phyloP scores from a whole-genome alignment of 2,329 filamentous ascomycete genomes.

The Penicillium sp. region DNA sequence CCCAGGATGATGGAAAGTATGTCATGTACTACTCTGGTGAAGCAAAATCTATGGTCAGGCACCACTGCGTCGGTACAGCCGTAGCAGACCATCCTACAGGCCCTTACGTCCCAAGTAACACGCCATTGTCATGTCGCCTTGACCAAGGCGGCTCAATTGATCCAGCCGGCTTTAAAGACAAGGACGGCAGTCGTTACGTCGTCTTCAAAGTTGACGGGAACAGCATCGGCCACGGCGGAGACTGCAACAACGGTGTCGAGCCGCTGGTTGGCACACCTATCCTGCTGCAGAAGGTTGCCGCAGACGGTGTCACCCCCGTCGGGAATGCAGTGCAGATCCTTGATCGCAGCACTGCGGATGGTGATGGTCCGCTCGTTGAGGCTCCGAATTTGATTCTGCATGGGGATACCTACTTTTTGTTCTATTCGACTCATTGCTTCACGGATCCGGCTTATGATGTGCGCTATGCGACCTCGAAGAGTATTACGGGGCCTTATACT shows the following conservation, averaged over 20 bases:
- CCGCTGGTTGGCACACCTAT: conserved; percentile 39
- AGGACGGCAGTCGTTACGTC: conserved; percentile 54
- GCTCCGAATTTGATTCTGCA: conserved; percentile 54
- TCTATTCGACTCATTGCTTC: conserved; percentile 61
- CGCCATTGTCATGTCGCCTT: conserved; percentile 53
- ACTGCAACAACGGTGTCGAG: conserved; percentile 46
- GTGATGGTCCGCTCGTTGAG: conserved; percentile 61
- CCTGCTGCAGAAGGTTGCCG: conserved; percentile 39
- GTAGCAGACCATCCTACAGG: conserved; percentile 46
- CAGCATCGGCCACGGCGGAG: conserved; percentile 47
- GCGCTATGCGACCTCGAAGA: conserved; percentile 53
- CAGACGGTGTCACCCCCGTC: conserved; percentile 51
- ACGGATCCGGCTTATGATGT: conserved; percentile 54
- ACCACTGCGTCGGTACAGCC: conserved; percentile 60
- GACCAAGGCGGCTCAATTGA: conserved; percentile 61
- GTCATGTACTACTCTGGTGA: conserved; percentile 59
- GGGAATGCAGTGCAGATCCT: conserved; percentile 56
- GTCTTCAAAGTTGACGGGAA: conserved; percentile 67
- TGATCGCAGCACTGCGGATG: conserved; percentile 54
- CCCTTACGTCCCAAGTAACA: conserved; percentile 50
- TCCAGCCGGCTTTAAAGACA: conserved; percentile 57
- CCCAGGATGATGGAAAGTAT: conserved; percentile 48
- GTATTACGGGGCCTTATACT: conserved; percentile 38
- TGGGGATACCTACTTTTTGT: conserved; percentile 54
- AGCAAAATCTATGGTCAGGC: conserved; percentile 35